Evolutionary conservation across 306 rosid genomes (phyloP).

Genomic region (Mimosa bimucronata): DNA sequence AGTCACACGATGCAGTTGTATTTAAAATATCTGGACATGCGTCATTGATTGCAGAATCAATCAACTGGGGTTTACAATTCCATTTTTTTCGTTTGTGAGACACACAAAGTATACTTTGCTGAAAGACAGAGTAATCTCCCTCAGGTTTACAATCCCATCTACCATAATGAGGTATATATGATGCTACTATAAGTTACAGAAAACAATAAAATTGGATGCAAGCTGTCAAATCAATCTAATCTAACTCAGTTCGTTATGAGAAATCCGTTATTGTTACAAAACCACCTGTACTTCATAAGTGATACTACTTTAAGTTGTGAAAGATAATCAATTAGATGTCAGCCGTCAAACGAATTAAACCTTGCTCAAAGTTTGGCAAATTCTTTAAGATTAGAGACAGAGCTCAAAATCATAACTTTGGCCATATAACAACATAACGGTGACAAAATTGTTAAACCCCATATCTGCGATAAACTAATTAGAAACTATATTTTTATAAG

Average conservation of each 20-base stretch:
- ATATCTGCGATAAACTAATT: conserved; percentile 3
- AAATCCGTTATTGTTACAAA: neutral
- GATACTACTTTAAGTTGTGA: neutral
- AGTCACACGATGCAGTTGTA: neutral
- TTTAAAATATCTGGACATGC: neutral
- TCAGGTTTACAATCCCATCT: neutral
- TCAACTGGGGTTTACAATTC: neutral
- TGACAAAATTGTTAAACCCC: neutral
- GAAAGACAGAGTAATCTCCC: neutral
- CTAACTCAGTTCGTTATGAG: neutral
- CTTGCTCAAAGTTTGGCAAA: neutral
- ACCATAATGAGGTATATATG: neutral
- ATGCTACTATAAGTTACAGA: neutral
- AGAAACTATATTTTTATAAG: conserved; percentile 1
- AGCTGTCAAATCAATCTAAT: neutral
- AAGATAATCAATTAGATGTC: neutral
- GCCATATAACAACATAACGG: neutral
- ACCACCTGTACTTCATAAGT: neutral
- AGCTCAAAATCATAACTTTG: neutral
- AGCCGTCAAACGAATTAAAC: neutral
- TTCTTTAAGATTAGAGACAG: neutral
- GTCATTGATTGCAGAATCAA: neutral
- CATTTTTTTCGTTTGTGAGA: neutral
- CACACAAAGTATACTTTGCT: neutral
- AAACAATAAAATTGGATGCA: conserved; percentile 9